Conservation (phyloP, 2,329 filamentous ascomycete species). For the Hymenoscyphus fraxineus region DNA sequence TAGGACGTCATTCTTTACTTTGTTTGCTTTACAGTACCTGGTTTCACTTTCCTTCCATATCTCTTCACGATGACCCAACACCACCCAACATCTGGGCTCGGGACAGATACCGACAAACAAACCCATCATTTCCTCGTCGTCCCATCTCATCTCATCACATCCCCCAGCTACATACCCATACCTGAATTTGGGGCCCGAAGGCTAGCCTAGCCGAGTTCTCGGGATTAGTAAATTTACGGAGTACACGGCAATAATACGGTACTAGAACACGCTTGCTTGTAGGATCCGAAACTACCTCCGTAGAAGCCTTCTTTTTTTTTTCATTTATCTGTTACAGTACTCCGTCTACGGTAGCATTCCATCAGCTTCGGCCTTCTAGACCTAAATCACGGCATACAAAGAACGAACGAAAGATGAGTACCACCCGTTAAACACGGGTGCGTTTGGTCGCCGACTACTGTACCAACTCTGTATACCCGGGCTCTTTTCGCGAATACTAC, state of each 20-base stretch:
- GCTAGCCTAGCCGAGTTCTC: not conserved
- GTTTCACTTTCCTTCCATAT: not conserved
- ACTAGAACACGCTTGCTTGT: too few species aligned
- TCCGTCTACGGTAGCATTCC: not conserved
- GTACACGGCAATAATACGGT: not conserved
- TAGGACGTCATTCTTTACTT: not conserved
- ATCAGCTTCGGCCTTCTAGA: not conserved
- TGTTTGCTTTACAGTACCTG: not conserved
- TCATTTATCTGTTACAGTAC: not conserved
- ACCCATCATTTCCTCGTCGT: constrained; percentile 1
- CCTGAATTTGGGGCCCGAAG: not conserved
- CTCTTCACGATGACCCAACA: not conserved
- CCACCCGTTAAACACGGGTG: not conserved
- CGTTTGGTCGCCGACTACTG: not conserved
- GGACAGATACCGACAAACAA: constrained; percentile 6
- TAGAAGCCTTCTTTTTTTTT: not conserved
- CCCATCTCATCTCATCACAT: too few species aligned
- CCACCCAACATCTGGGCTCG: constrained; percentile 6
- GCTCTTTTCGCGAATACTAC: not conserved
- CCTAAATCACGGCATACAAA: not conserved
- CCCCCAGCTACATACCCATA: too few species aligned
- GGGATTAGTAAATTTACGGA: too few species aligned
- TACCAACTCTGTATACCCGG: not conserved
- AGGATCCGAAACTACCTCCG: too few species aligned
- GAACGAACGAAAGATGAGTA: not conserved